A percentile compares a stretch with the other conserved stretches of the same genome.
These are phyloP conservation scores for Plenodomus tracheiphilus DNA, from an alignment of 2,329 filamentous ascomycete genomes.

Conservation along the genomic window DNA sequence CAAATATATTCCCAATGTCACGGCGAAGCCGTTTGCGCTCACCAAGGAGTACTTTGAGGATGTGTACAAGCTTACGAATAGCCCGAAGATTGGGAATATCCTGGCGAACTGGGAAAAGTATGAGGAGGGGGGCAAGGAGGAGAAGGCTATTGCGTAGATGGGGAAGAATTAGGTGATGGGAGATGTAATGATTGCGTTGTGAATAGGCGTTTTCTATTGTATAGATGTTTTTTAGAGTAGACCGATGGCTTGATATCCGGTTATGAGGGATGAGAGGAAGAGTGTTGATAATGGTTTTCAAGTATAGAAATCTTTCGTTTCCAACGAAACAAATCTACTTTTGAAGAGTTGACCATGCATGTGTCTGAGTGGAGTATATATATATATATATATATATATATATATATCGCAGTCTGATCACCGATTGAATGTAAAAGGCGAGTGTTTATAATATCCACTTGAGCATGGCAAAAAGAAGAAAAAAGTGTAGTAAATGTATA, in stretches of 20 bases:
- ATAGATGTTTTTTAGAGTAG: neutral
- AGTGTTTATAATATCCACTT: no score
- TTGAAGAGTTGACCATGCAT: no score
- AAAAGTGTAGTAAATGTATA: no score
- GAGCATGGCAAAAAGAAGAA: no score
- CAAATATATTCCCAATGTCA: constrained; percentile 99
- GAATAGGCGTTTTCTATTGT: neutral
- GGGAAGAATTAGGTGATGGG: neutral
- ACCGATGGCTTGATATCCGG: neutral
- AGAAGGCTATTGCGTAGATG: constrained; percentile 24
- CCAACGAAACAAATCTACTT: no score
- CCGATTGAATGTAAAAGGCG: no score
- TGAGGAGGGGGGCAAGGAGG: constrained; percentile 45
- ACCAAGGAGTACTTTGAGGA: constrained; percentile 99
- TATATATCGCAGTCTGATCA: no score
- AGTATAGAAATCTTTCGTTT: no score
- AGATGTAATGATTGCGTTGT: neutral
- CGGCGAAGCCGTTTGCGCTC: constrained; percentile 89
- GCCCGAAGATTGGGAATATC: constrained; percentile 72
- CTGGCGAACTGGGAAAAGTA: constrained; percentile 73
- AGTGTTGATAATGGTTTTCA: no score
- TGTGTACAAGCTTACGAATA: constrained; percentile 91
- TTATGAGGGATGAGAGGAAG: neutral
- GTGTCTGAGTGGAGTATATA: no score
- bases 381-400: no score